Evolutionary conservation across 306 rosid species (phyloP).

Genomic region (Sicyos edulis): DNA sequence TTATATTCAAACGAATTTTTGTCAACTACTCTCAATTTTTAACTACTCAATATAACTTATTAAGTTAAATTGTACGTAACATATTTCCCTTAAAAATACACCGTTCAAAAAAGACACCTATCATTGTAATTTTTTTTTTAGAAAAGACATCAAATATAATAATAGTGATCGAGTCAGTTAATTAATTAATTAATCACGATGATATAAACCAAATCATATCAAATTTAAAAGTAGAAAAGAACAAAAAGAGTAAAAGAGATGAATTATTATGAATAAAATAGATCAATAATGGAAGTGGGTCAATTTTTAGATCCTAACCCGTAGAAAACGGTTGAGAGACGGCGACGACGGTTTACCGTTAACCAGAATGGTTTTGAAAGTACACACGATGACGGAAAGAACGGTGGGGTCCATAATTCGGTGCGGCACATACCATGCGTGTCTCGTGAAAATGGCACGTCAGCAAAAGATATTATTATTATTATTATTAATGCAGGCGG

Average conservation of each 20-base stretch:
- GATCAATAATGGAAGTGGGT: background rate
- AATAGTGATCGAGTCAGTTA: background rate
- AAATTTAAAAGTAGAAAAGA: background rate
- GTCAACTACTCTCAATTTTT: no score
- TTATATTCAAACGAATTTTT: no score
- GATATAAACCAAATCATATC: background rate
- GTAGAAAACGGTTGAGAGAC: conserved; percentile 13
- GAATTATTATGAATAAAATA: background rate
- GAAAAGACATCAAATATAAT: no score
- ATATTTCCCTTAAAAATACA: no score
- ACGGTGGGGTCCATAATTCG: background rate
- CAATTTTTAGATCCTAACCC: background rate
- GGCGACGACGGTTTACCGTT: background rate
- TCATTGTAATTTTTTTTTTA: no score
- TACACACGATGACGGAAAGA: background rate
- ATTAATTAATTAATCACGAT: background rate
- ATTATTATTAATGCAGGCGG: background rate
- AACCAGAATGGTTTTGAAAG: conserved; percentile 4
- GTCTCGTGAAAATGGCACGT: background rate
- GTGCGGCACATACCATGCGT: background rate
- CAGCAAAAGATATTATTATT: background rate
- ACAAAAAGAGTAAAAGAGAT: background rate
- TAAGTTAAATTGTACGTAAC: no score
- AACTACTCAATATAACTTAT: no score
- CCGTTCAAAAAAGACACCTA: no score